Evolutionary conservation across 225 moss, liverwort and hornwort genomes (phyloP).

Genomic region (Ulota crispa): DNA sequence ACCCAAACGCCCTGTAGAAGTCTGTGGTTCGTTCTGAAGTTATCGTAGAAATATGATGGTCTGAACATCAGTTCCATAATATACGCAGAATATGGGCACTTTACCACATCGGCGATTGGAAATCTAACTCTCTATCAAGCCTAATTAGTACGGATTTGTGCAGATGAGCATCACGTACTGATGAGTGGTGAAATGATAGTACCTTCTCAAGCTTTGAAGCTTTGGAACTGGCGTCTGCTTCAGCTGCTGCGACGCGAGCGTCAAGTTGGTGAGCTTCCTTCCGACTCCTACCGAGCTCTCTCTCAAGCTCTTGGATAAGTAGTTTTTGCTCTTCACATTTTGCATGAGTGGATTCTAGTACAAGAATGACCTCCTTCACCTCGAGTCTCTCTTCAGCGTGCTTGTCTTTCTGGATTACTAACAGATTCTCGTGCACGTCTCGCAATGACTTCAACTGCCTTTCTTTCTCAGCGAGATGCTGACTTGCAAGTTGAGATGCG

Average conservation of each 20-base stretch:
- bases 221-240: slow-evolving; percentile 53
- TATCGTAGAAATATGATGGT: background rate
- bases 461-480: slow-evolving; percentile 58
- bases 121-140: no score
- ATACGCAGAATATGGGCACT: no score
- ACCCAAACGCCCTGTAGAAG: no score
- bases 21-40: background rate
- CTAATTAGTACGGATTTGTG: no score
- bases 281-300: slow-evolving; percentile 41
- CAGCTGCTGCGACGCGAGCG: slow-evolving; percentile 45
- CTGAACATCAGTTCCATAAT: background rate
- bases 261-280: slow-evolving; percentile 45
- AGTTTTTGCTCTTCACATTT: slow-evolving; percentile 51
- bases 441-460: slow-evolving; percentile 42
- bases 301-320: slow-evolving; percentile 55
- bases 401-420: slow-evolving; percentile 47
- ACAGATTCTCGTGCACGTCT: slow-evolving; percentile 62
- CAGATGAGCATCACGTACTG: no score
- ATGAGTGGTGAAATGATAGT: background rate
- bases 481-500: slow-evolving; percentile 26
- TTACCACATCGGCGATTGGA: no score
- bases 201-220: slow-evolving; percentile 46
- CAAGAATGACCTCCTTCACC: slow-evolving; percentile 57
- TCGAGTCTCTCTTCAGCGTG: slow-evolving; percentile 45
- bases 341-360: slow-evolving; percentile 55